Evolutionary conservation across 164 flowering plant species (phyloP), one percentile per base, ranked within the genome.

Genomic region (Berberis vulgaris): DNA sequence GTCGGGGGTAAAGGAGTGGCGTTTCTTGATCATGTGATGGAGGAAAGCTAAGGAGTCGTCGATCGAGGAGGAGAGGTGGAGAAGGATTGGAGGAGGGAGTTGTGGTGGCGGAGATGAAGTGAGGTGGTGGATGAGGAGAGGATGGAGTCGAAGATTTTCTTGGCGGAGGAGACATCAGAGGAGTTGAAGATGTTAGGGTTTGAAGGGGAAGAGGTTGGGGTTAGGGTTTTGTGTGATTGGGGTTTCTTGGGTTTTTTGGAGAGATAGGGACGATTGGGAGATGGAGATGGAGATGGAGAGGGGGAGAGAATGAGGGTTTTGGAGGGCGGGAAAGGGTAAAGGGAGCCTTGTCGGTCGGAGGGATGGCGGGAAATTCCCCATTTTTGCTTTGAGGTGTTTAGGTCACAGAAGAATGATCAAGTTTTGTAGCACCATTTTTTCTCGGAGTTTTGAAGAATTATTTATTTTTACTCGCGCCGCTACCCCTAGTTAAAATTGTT

Each of bases 31-130:
- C 83, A 89, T 84, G 77, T 92, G 78, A 45, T 65, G 71, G 63
- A 91, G 80, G 57, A 91, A 69, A 57, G 80, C 63, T 38, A 83
- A 60, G 44, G 92, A 77, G 65, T 90, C 85, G 1, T 69, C 41
- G 45, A 80, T 52, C 26, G 26, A 26, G 57, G 80, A 69, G 53
- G 88, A 65, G 55, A 83, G 49, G 0, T 83, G 66, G 87, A 60
- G 65, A 69, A 88, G 45, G 94, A 85, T n/a, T 79, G 81, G 60
- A 88, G 82, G 46, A 88, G 72, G 7, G 89, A 61, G 70, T 91
- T 90, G 78, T 77, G 72, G 73, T 83, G 76, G 45, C 66, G 78
- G 54, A 59, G 38, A 65, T 77, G 76, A 5, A 67, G 62, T 2
- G 82, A 74, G 64, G 62, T 5, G 6, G 71, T 3, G 58, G 74